phyloP scores from a whole-genome alignment of 164 flowering plant genomes.

The Protea cynaroides region DNA sequence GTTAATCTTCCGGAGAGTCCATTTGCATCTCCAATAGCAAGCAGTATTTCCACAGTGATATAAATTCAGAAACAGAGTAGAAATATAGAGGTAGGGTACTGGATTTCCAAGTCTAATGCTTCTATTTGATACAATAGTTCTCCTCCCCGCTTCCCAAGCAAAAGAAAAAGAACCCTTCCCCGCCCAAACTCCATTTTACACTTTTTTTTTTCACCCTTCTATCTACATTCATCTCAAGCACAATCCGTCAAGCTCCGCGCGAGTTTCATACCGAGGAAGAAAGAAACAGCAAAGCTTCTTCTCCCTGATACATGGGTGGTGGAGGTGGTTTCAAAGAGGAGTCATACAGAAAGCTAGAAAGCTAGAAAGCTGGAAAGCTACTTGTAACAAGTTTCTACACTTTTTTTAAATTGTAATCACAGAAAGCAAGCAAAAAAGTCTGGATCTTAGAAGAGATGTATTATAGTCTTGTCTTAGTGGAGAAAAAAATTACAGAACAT shows the following conservation, averaged over 20 bases:
- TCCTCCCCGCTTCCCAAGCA: background rate
- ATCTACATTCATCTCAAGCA: background rate
- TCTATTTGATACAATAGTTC: conserved; percentile 12
- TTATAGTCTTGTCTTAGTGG: conserved; percentile 21
- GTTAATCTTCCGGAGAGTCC: conserved; percentile 68
- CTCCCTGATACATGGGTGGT: conserved; percentile 11
- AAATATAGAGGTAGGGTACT: conserved; percentile 18
- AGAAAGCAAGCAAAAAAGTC: conserved; percentile 12
- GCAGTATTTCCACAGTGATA: conserved; percentile 40
- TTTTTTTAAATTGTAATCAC: conserved; percentile 10
- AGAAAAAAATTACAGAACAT: conserved; percentile 16
- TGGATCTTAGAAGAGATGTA: conserved; percentile 20
- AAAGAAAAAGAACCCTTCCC: too few species aligned
- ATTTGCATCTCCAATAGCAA: conserved; percentile 46
- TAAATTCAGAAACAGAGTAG: conserved; percentile 29
- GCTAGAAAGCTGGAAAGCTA: too few species aligned
- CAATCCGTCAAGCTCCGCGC: conserved; percentile 9
- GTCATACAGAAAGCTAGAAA: conserved; percentile 17
- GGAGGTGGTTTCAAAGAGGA: conserved; percentile 19
- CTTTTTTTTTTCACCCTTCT: conserved; percentile 7
- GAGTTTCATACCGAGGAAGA: conserved; percentile 29
- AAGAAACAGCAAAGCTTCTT: conserved; percentile 11
- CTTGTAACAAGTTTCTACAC: conserved; percentile 24
- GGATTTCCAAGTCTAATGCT: conserved; percentile 17
- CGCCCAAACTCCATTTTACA: too few species aligned